These are phyloP conservation scores for Gymnopilus dilepis DNA, from an alignment of 768 basidiomycete species.

Conservation along the genomic window DNA sequence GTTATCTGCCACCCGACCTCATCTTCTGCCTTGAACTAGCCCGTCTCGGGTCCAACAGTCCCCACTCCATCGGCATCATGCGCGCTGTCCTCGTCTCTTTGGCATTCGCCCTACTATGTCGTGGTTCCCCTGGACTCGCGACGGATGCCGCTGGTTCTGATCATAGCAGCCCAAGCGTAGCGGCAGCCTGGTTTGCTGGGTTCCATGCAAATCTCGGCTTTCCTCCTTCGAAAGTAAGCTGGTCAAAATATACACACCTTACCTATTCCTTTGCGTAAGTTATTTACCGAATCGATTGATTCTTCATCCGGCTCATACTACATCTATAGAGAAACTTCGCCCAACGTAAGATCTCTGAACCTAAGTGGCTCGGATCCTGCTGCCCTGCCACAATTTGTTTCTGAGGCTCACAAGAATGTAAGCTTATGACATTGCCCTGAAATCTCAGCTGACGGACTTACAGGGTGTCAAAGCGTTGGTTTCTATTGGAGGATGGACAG, in stretches of 20 bases:
- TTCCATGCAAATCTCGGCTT: constrained; percentile 61
- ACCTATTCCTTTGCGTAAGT: constrained; percentile 77
- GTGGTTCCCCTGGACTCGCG: no score
- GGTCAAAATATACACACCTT: constrained; percentile 70
- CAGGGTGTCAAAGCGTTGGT: constrained; percentile 63
- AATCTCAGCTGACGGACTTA: background rate
- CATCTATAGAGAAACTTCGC: constrained; percentile 41
- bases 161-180: constrained; percentile 32
- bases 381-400: constrained; percentile 62
- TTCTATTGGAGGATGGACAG: constrained; percentile 76
- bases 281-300: background rate
- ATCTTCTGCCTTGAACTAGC: no score
- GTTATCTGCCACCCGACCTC: no score
- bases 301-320: background rate
- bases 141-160: no score
- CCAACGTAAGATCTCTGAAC: constrained; percentile 38
- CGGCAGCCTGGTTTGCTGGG: constrained; percentile 69
- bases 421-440: constrained; percentile 11
- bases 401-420: constrained; percentile 48
- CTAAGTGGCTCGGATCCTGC: constrained; percentile 51
- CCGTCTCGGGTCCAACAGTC: no score
- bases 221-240: constrained; percentile 58
- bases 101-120: no score
- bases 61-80: no score
- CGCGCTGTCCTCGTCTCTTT: no score